Evolutionary conservation across 2,329 filamentous ascomycete genomes (phyloP).

Genomic region (Ceratocystis destructans): DNA sequence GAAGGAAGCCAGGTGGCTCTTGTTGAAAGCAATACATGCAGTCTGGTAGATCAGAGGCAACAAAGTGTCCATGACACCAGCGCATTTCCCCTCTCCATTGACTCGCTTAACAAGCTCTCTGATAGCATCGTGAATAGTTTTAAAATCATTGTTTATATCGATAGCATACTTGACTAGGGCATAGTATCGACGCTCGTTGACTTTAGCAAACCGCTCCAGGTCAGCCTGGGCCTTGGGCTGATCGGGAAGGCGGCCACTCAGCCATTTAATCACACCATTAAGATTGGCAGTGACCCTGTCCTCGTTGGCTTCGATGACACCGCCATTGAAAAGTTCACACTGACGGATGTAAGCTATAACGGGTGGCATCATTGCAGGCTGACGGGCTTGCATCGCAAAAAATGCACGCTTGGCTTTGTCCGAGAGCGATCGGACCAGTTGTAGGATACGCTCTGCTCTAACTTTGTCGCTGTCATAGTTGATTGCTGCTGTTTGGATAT

Average conservation of each 20-base stretch:
- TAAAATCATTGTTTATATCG: constrained; percentile 76
- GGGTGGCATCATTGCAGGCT: constrained; percentile 58
- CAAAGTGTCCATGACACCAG: constrained; percentile 63
- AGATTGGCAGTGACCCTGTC: constrained; percentile 57
- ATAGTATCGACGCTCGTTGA: constrained; percentile 80
- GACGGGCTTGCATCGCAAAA: constrained; percentile 69
- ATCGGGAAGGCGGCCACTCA: constrained; percentile 67
- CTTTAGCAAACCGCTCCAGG: constrained; percentile 78
- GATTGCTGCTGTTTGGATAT: constrained; percentile 37
- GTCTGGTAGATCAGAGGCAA: constrained; percentile 71
- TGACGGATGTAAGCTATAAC: constrained; percentile 63
- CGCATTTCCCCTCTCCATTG: constrained; percentile 31
- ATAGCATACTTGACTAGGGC: constrained; percentile 79
- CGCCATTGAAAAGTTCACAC: constrained; percentile 86
- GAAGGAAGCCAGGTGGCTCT: constrained; percentile 81
- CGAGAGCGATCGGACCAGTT: constrained; percentile 68
- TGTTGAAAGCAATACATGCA: constrained; percentile 78
- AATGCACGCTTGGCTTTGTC: constrained; percentile 71
- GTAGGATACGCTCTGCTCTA: constrained; percentile 68
- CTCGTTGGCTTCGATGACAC: constrained; percentile 60
- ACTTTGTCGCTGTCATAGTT: constrained; percentile 54
- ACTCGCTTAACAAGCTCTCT: constrained; percentile 78
- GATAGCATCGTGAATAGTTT: constrained; percentile 77
- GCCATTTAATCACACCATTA: constrained; percentile 55
- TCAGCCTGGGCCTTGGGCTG: constrained; percentile 56